A percentile compares a stretch with the other conserved stretches of the same genome.
These are phyloP conservation scores for Dioszegia aurantiaca DNA, from an alignment of 768 basidiomycete species.

Conservation along the genomic window DNA sequence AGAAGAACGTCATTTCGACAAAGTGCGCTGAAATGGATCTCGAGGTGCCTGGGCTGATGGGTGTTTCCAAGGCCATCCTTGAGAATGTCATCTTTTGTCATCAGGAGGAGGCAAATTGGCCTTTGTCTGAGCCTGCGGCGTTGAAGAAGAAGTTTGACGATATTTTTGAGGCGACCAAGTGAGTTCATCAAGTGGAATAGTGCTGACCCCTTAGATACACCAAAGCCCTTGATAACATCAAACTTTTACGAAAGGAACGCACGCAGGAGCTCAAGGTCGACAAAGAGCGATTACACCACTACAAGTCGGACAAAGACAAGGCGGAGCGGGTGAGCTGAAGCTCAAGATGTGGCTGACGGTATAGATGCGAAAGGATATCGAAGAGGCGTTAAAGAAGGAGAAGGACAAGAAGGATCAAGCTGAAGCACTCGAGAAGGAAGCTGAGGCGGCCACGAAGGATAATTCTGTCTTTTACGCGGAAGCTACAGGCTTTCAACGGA, in stretches of 20 bases:
- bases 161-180: constrained; percentile 96
- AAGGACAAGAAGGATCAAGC: constrained; percentile 69
- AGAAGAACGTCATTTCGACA: constrained; percentile 89
- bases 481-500: constrained; percentile 68
- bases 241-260: constrained; percentile 82
- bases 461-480: constrained; percentile 68
- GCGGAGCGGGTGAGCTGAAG: constrained; percentile 66
- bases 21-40: constrained; percentile 96
- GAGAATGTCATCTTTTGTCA: constrained; percentile 99
- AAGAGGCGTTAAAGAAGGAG: constrained; percentile 65
- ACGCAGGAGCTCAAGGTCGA: constrained; percentile 87
- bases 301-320: constrained; percentile 77
- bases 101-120: constrained; percentile 99
- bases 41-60: constrained; percentile 87
- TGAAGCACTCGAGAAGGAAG: constrained; percentile 66
- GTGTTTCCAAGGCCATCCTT: constrained; percentile 95
- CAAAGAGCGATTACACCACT: constrained; percentile 74
- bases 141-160: constrained; percentile 99
- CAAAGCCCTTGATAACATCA: constrained; percentile 91
- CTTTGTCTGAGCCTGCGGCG: constrained; percentile 79
- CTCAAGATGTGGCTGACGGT: constrained; percentile 2
- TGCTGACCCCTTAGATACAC: constrained; percentile 69
- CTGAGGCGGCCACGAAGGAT: constrained; percentile 61
- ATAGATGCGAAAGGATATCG: constrained; percentile 56
- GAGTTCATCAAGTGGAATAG: constrained; percentile 42